Percentiles rank a stretch among this genome's conserved stretches.
These are phyloP conservation scores for Fusarium chuoi DNA, from an alignment of 2,329 filamentous ascomycete genomes.

Conservation along the genomic window DNA sequence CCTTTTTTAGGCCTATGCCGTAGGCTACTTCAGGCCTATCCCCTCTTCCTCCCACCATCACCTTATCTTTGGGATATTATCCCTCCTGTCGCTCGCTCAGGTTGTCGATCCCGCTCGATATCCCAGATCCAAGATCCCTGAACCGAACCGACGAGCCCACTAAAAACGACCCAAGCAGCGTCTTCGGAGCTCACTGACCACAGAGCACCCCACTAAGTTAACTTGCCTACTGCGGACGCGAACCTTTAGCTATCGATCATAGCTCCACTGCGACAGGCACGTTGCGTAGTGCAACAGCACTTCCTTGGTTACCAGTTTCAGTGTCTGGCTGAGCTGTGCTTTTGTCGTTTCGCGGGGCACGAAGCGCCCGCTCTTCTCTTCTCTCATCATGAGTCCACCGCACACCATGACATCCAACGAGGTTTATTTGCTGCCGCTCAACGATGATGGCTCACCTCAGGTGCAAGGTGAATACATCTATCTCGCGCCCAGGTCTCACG, in stretches of 20 bases:
- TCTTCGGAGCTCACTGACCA: constrained; percentile 23
- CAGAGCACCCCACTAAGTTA: constrained; percentile 27
- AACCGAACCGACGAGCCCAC: constrained; percentile 29
- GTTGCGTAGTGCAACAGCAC: constrained; percentile 24
- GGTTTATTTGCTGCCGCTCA: constrained; percentile 89
- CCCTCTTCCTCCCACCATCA: constrained; percentile 19
- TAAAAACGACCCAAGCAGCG: constrained; percentile 36
- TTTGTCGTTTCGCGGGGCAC: constrained; percentile 44
- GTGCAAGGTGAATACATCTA: constrained; percentile 93
- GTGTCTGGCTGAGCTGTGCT: constrained; percentile 31
- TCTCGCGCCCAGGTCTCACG: constrained; percentile 76
- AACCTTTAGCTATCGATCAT: constrained; percentile 36
- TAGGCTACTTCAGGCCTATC: constrained; percentile 15
- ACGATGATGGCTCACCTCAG: constrained; percentile 91
- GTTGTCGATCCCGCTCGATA: constrained; percentile 37
- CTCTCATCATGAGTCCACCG: constrained; percentile 62
- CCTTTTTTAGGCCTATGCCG: neutral
- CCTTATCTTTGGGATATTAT: constrained; percentile 29
- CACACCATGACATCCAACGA: constrained; percentile 73
- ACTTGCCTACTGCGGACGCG: constrained; percentile 28
- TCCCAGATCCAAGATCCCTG: constrained; percentile 40
- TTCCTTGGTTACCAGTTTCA: constrained; percentile 39
- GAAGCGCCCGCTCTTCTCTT: constrained; percentile 44
- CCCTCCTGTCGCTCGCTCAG: constrained; percentile 20
- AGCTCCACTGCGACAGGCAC: constrained; percentile 34